phyloP scores from a whole-genome alignment of 2,329 filamentous ascomycete genomes.

The Hymenoscyphus fructigenus region DNA sequence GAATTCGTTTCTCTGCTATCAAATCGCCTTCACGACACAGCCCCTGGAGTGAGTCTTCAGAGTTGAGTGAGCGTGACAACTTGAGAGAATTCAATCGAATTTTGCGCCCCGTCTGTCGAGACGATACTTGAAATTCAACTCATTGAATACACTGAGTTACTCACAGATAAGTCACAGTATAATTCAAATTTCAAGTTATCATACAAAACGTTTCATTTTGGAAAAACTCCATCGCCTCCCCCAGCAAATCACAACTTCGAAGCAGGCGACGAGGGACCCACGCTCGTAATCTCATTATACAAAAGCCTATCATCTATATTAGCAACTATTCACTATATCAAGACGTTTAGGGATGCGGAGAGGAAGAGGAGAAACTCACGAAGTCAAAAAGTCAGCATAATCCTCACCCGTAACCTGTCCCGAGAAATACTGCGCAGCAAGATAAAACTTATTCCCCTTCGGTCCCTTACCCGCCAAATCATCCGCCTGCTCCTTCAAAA shows the following conservation, averaged over 20 bases:
- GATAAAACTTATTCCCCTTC: conserved; percentile 86
- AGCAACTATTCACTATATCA: background rate
- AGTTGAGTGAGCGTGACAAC: no score
- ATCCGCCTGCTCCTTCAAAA: conserved; percentile 83
- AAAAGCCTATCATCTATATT: conserved; percentile 57
- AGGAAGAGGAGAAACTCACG: conserved; percentile 51
- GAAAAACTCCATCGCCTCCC: background rate
- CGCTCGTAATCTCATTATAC: conserved; percentile 83
- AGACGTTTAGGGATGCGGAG: background rate
- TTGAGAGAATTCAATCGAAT: no score
- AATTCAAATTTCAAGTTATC: background rate
- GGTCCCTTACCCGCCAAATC: conserved; percentile 71
- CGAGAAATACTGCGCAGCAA: conserved; percentile 91
- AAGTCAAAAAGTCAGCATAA: conserved; percentile 93
- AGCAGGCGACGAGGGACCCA: conserved; percentile 47
- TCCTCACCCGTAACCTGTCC: conserved; percentile 94
- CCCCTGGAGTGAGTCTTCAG: no score
- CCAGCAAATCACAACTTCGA: conserved; percentile 32
- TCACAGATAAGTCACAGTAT: background rate
- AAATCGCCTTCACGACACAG: no score
- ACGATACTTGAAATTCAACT: no score
- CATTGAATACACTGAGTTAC: no score
- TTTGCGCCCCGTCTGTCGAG: no score
- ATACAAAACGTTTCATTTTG: conserved; percentile 3
- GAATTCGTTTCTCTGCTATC: no score